Evolutionary conservation across 768 basidiomycete genomes (phyloP).

Genomic region (Lyophyllum shimeji): DNA sequence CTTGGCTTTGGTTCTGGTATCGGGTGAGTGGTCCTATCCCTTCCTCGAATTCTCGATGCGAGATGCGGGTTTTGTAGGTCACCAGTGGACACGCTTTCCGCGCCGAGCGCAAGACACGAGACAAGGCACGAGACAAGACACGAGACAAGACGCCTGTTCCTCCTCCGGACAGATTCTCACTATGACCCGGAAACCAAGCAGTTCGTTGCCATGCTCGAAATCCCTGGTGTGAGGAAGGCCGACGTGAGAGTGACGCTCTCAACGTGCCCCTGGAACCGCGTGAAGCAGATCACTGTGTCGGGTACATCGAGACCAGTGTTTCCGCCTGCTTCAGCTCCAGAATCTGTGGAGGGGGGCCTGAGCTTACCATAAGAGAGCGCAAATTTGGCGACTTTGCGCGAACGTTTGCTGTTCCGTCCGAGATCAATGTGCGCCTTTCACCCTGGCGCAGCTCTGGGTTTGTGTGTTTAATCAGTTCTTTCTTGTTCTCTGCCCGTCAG

Average conservation of each 20-base stretch:
- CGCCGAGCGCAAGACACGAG: slow-evolving; percentile 14
- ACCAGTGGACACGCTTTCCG: slow-evolving; percentile 16
- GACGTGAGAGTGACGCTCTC: slow-evolving; percentile 61
- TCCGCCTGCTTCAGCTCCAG: slow-evolving; percentile 18
- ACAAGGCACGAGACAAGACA: slow-evolving; percentile 12
- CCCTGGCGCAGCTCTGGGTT: slow-evolving; percentile 17
- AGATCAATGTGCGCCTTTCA: slow-evolving; percentile 49
- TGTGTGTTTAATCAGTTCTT: slow-evolving; percentile 16
- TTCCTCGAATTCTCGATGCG: slow-evolving; percentile 2
- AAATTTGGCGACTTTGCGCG: slow-evolving; percentile 50
- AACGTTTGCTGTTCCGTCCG: slow-evolving; percentile 52
- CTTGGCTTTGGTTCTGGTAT: slow-evolving; percentile 22
- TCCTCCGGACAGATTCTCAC: slow-evolving; percentile 61
- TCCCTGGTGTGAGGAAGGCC: slow-evolving; percentile 62
- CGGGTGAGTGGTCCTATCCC: slow-evolving; percentile 18
- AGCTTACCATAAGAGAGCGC: slow-evolving; percentile 44
- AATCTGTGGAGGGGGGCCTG: slow-evolving; percentile 20
- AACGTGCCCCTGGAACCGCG: slow-evolving; percentile 59
- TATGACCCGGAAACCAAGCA: slow-evolving; percentile 51
- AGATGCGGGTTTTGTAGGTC: slow-evolving; percentile 16
- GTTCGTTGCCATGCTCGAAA: slow-evolving; percentile 62
- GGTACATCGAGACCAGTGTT: slow-evolving; percentile 46
- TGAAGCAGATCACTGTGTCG: slow-evolving; percentile 58
- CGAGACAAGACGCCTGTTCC: slow-evolving; percentile 29
- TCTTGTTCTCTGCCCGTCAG: slow-evolving; percentile 25